Conservation (phyloP, 164 flowering plant genomes). For the Tetrastigma voinierianum region DNA sequence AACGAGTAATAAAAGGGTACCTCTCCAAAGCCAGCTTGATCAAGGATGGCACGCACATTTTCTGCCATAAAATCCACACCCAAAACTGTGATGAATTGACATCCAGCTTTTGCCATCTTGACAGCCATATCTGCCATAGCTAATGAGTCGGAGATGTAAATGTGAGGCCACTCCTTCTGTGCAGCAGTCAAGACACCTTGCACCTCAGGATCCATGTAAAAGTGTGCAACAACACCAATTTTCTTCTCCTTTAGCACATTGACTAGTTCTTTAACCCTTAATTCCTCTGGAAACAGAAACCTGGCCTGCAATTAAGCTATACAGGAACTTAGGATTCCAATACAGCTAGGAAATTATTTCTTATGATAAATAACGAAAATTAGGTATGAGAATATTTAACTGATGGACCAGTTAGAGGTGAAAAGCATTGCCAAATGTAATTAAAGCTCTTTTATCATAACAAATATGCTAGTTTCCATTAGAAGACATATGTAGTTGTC, state of each 20-base stretch:
- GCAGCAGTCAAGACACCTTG: slow-evolving; percentile 91
- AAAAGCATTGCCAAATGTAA: background rate
- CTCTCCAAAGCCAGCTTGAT: slow-evolving; percentile 86
- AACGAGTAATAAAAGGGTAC: slow-evolving; percentile 35
- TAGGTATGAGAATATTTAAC: too few species aligned
- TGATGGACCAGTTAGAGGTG: too few species aligned
- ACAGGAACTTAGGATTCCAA: slow-evolving; percentile 21
- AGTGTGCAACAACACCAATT: slow-evolving; percentile 91
- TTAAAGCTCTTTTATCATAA: background rate
- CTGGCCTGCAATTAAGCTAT: slow-evolving; percentile 69
- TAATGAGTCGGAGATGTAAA: slow-evolving; percentile 89
- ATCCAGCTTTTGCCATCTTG: slow-evolving; percentile 91
- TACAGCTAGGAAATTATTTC: background rate
- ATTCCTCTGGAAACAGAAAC: slow-evolving; percentile 71
- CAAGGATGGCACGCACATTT: slow-evolving; percentile 98
- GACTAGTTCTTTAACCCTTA: slow-evolving; percentile 77
- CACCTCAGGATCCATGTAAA: slow-evolving; percentile 99
- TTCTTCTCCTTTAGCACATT: slow-evolving; percentile 70
- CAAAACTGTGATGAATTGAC: slow-evolving; percentile 80
- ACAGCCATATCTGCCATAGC: slow-evolving; percentile 97
- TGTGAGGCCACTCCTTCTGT: slow-evolving; percentile 95
- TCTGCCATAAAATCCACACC: slow-evolving; percentile 99
- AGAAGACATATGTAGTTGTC: too few species aligned
- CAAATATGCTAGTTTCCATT: too few species aligned
- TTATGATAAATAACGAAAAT: too few species aligned